These are phyloP conservation scores for Trichosporon coremiiforme DNA, from an alignment of 1,284 basidiomycete species.

Conservation along the genomic window DNA sequence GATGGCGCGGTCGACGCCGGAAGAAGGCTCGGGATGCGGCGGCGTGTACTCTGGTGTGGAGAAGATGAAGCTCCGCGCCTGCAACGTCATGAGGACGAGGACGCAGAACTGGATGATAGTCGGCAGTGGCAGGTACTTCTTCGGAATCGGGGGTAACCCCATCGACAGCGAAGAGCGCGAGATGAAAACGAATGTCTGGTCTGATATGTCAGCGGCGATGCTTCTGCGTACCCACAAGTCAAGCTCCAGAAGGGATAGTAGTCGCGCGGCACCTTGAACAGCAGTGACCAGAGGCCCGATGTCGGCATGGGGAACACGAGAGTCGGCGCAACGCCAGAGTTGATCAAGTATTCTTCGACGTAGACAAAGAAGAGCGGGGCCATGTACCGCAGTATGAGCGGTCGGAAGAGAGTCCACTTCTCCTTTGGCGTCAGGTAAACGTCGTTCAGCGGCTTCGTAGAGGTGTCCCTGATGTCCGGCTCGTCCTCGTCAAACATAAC, in stretches of 20 bases:
- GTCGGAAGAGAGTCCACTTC: conserved; percentile 73
- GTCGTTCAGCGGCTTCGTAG: conserved; percentile 18
- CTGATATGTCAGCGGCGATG: conserved; percentile 27
- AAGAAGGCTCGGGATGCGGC: conserved; percentile 22
- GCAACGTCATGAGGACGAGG: conserved; percentile 63
- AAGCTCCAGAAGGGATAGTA: conserved; percentile 86
- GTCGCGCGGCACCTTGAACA: conserved; percentile 84
- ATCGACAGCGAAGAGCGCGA: conserved; percentile 90
- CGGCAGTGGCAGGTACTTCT: conserved; percentile 63
- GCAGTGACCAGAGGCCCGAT: conserved; percentile 66
- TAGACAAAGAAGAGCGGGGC: conserved; percentile 56
- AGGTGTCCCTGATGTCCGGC: conserved; percentile 8
- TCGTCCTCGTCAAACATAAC: background rate
- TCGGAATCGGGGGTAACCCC: conserved; percentile 79
- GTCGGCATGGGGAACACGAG: conserved; percentile 84
- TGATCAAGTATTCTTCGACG: conserved; percentile 90
- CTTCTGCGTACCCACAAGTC: conserved; percentile 39
- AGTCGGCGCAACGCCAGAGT: conserved; percentile 88
- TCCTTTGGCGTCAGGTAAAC: conserved; percentile 63
- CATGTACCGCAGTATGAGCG: conserved; percentile 71
- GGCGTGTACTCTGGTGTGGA: conserved; percentile 46
- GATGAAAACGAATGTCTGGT: conserved; percentile 92
- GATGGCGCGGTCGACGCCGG: conserved; percentile 61
- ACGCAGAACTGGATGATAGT: conserved; percentile 62
- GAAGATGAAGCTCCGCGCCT: conserved; percentile 51